Evolutionary conservation across 202 grass and related monocot species (phyloP).

Genomic region (Zoysia matrella): DNA sequence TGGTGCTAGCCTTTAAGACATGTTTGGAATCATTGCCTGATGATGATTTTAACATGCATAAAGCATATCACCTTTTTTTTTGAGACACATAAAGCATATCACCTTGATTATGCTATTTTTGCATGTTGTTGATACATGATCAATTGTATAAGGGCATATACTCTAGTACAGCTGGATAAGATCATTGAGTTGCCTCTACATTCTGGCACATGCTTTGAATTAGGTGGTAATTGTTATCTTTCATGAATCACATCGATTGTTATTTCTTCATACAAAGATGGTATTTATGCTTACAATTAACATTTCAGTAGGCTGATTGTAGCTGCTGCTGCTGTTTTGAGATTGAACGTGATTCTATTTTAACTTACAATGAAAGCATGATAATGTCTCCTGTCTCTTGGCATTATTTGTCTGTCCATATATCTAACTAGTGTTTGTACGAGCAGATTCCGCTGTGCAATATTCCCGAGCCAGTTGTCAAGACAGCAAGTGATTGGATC

Average conservation of each 20-base stretch:
- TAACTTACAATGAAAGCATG: not conserved
- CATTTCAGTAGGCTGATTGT: not conserved
- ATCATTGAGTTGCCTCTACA: conserved; percentile 26
- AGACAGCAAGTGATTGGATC: too few relatives aligned
- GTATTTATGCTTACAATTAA: not conserved
- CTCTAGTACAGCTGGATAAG: conserved; percentile 25
- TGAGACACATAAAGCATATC: not conserved
- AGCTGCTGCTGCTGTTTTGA: not conserved
- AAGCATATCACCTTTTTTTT: too few relatives aligned
- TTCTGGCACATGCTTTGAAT: not conserved
- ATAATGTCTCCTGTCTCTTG: not conserved
- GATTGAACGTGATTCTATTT: not conserved
- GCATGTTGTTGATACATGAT: not conserved
- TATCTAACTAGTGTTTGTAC: conserved; percentile 35
- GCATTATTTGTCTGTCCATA: conserved; percentile 1
- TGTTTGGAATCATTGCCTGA: not conserved
- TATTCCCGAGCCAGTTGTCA: too few relatives aligned
- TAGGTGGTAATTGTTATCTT: not conserved
- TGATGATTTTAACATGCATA: not conserved
- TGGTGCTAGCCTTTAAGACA: not conserved
- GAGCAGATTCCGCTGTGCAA: conserved; percentile 55
- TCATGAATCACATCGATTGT: not conserved
- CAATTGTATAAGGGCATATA: conserved; percentile 1
- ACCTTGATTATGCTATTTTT: not conserved
- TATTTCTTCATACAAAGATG: not conserved